Base-by-base conservation (phyloP, 495 filamentous ascomycete genomes). In the Trichocladium antarcticum region DNA sequence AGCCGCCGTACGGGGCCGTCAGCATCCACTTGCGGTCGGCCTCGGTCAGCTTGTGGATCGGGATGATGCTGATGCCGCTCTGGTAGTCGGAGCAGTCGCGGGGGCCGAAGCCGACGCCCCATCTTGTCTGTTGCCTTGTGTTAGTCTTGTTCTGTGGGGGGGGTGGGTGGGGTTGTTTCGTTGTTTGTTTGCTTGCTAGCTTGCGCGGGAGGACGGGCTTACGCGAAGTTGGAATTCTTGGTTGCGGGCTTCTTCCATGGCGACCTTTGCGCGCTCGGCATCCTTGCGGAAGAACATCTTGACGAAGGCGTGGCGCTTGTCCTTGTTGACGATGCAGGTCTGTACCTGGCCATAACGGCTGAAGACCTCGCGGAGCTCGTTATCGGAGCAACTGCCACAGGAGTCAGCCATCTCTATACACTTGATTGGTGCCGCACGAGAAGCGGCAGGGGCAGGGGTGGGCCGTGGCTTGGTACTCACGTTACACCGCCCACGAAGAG, bases 11-110 rank as follows among this genome's bases (percentile, higher is more conserved):
- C 56, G 92, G 87, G 16, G 92, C 92, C 38, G 81, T 94, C 51
- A 95, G 69, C 81, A 97, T 90, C 93, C 93, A 98, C 64, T 95
- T 94, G 28, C 84, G 76, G 69, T 98, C 92, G 16, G 92, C 93
- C 47, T 98, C 93, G 7, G 92, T 98, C 14, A 98, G 78, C 48
- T 87, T 82, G 52, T 81, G 75, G 59, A 97, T 86, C 1, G 92
- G 92, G 50, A 98, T 96, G 22, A 97, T 68, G 64, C 89, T 96
- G 66, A 96, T 78, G 28, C 92, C 92, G 11, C 80, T 89, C 46
- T 82, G 77, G 65, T 97, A 99, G 63, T 99, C 89, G 63, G 85
- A 90, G 73, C 92, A 99, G 60, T 99, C 93, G 53, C 93, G 85
- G 14, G 92, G 93, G 2, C 92, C 92, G 57, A 94, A 99, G 4